Percentiles rank a stretch among this genome's conserved stretches.
Evolutionary conservation across 2,329 filamentous ascomycete species (phyloP).

Genomic region (Lizonia empirigonia): DNA sequence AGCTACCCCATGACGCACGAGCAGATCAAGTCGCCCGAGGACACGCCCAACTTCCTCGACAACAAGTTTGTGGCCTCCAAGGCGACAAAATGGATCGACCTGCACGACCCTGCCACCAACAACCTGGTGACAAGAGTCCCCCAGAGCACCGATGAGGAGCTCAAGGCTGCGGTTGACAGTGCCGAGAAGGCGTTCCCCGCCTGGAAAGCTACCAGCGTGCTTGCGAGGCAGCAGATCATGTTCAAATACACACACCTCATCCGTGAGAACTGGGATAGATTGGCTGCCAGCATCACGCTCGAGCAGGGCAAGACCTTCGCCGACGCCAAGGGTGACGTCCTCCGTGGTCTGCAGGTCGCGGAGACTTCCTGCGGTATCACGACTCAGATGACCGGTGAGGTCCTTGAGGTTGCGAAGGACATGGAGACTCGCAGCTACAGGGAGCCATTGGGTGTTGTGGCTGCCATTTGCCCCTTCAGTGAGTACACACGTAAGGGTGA

Average conservation of each 20-base stretch:
- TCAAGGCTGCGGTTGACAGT: slow-evolving; percentile 75
- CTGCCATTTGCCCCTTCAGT: slow-evolving; percentile 89
- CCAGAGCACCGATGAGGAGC: slow-evolving; percentile 78
- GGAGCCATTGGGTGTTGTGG: slow-evolving; percentile 80
- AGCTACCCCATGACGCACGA: slow-evolving; percentile 74
- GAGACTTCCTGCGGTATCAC: slow-evolving; percentile 82
- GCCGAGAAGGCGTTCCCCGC: slow-evolving; percentile 75
- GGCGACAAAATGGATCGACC: slow-evolving; percentile 75
- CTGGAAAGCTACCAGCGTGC: slow-evolving; percentile 74
- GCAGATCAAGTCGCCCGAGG: slow-evolving; percentile 67
- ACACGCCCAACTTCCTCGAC: slow-evolving; percentile 82
- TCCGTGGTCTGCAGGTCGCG: slow-evolving; percentile 81
- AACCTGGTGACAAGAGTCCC: slow-evolving; percentile 83
- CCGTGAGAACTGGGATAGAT: slow-evolving; percentile 81
- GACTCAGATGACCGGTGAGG: slow-evolving; percentile 80
- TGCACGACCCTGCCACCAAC: slow-evolving; percentile 84
- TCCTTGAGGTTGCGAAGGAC: slow-evolving; percentile 84
- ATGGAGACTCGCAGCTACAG: slow-evolving; percentile 87
- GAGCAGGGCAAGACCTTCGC: slow-evolving; percentile 90
- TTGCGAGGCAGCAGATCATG: slow-evolving; percentile 82
- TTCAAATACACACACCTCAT: slow-evolving; percentile 83
- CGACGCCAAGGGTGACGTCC: slow-evolving; percentile 80
- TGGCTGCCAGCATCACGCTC: slow-evolving; percentile 83
- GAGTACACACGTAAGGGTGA: slow-evolving; percentile 43
- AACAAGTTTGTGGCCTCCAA: slow-evolving; percentile 75